phyloP scores from a whole-genome alignment of 2,329 filamentous ascomycete genomes.

The Ophidiomyces ophidiicola region DNA sequence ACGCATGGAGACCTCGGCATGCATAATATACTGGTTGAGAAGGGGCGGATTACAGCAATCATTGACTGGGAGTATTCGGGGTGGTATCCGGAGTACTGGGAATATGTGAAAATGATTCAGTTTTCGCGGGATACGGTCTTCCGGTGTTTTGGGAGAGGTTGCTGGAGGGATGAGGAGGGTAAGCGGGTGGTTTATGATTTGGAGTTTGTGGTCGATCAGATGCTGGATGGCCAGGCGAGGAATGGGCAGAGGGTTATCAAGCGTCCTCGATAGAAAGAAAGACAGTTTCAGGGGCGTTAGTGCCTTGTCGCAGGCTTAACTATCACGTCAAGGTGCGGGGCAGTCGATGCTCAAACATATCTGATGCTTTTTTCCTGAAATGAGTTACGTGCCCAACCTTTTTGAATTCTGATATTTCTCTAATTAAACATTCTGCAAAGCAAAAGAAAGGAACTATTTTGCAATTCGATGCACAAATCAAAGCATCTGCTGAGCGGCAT shows the following conservation, averaged over 20 bases:
- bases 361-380: constrained; percentile 3
- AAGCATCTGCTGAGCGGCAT: too few relatives aligned
- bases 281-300: constrained; percentile 6
- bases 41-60: constrained; percentile 16
- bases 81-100: constrained; percentile 31
- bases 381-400: too few relatives aligned
- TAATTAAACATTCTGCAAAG: too few relatives aligned
- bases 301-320: constrained; percentile 4
- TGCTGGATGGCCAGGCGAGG: constrained; percentile 12
- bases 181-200: constrained; percentile 11
- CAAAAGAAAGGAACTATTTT: too few relatives aligned
- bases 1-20: constrained; percentile 22
- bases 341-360: constrained; percentile 1
- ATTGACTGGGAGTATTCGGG: constrained; percentile 31
- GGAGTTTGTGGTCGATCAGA: constrained; percentile 13
- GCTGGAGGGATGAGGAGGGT: constrained; percentile 12
- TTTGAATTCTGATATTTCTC: too few relatives aligned
- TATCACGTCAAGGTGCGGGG: constrained; percentile 1
- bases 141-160: constrained; percentile 13
- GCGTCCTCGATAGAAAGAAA: constrained; percentile 11
- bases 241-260: constrained; percentile 14
- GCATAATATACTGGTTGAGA: constrained; percentile 21
- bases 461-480: too few relatives aligned
- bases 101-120: constrained; percentile 21
- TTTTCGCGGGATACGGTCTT: constrained; percentile 13